Percentiles rank a stretch among this genome's conserved stretches.
These are phyloP conservation scores for Juglanconis oblonga DNA, from an alignment of 2,329 filamentous ascomycete species.

Conservation along the genomic window DNA sequence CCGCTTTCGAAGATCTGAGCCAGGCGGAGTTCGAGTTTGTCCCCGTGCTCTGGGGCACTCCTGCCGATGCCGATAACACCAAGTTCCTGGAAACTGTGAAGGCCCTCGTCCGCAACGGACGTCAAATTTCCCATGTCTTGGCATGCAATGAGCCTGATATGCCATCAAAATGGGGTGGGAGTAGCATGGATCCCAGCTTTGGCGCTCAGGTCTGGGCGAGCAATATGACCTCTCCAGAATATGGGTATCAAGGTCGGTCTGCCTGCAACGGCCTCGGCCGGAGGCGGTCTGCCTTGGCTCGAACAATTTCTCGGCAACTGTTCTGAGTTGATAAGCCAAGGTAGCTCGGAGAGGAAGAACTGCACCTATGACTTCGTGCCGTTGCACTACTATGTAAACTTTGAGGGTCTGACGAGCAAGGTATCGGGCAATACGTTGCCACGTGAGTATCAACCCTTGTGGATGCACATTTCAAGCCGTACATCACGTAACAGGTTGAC, in stretches of 20 bases:
- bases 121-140: conserved; percentile 66
- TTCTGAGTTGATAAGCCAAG: conserved; percentile 52
- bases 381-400: conserved; percentile 68
- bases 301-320: conserved; percentile 63
- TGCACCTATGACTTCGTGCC: conserved; percentile 64
- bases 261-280: conserved; percentile 65
- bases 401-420: conserved; percentile 64
- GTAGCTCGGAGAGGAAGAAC: conserved; percentile 37
- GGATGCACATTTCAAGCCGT: too few relatives aligned
- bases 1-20: conserved; percentile 43
- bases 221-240: conserved; percentile 64
- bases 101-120: conserved; percentile 48
- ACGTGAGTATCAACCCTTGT: conserved; percentile 33
- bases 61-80: conserved; percentile 39
- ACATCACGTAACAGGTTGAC: too few relatives aligned
- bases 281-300: conserved; percentile 64
- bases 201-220: conserved; percentile 69
- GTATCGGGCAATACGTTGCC: conserved; percentile 58
- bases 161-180: conserved; percentile 54
- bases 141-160: conserved; percentile 79
- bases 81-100: conserved; percentile 61
- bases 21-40: conserved; percentile 68
- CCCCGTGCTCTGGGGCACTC: conserved; percentile 74
- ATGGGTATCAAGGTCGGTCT: conserved; percentile 67
- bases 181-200: conserved; percentile 52